Conservation (phyloP, 1,284 basidiomycete species). For the Leccinum angustisporum region DNA sequence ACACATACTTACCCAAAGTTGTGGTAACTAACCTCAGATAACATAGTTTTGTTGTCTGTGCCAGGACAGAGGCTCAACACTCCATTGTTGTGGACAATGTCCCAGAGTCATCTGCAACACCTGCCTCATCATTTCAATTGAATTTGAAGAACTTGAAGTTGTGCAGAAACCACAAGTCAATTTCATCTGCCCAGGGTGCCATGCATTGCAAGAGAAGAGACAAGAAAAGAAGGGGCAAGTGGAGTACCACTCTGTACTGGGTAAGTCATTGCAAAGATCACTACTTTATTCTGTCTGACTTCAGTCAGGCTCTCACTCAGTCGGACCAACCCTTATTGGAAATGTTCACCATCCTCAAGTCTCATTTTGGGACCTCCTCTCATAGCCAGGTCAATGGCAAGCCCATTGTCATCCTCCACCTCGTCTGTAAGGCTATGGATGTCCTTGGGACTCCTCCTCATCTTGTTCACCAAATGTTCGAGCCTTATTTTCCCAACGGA, state of each 20-base stretch:
- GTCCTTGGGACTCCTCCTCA: neutral
- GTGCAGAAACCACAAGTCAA: too few species aligned
- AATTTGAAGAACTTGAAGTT: too few species aligned
- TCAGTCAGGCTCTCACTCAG: neutral
- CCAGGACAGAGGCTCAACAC: too few species aligned
- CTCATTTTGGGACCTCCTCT: neutral
- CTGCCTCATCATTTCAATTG: too few species aligned
- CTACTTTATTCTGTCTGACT: neutral
- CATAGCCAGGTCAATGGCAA: too few species aligned
- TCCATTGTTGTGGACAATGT: too few species aligned
- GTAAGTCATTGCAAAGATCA: neutral
- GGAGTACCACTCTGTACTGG: neutral
- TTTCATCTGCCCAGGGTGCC: neutral
- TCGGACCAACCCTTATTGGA: neutral
- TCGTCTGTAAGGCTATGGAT: neutral
- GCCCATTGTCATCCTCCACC: neutral
- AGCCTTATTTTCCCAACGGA: neutral
- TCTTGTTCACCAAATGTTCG: neutral
- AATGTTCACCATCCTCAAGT: neutral
- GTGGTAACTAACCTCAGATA: too few species aligned
- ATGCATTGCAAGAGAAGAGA: neutral
- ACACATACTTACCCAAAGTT: too few species aligned
- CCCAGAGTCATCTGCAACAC: too few species aligned
- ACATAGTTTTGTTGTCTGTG: too few species aligned
- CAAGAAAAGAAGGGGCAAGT: neutral